phyloP scores from a whole-genome alignment of 768 basidiomycete species.

The Agaricus sinodeliciosus region DNA sequence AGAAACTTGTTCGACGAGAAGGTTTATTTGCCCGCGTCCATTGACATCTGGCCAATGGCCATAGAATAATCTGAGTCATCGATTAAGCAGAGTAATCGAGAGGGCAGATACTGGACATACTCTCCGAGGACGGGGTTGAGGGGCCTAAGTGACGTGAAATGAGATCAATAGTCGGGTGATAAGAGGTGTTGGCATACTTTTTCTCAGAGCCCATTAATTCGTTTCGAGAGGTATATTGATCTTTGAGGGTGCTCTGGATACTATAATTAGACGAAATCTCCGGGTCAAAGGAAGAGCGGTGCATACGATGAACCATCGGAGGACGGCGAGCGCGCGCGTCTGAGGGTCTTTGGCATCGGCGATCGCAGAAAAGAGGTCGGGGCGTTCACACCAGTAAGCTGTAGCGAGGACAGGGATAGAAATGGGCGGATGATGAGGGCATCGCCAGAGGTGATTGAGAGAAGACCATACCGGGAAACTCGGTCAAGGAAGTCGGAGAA shows the following conservation, averaged over 20 bases:
- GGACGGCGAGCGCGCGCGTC: slow-evolving; percentile 63
- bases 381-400: slow-evolving; percentile 98
- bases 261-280: neutral
- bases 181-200: slow-evolving; percentile 6
- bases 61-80: slow-evolving; percentile 65
- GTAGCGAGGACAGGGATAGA: neutral
- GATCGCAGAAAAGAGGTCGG: slow-evolving; percentile 83
- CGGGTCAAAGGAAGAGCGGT: slow-evolving; percentile 18
- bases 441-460: slow-evolving; percentile 2
- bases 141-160: slow-evolving; percentile 45
- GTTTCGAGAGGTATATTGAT: slow-evolving; percentile 91
- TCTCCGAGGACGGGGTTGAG: slow-evolving; percentile 95
- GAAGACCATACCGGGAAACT: slow-evolving; percentile 71
- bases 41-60: slow-evolving; percentile 77
- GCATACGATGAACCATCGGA: slow-evolving; percentile 88
- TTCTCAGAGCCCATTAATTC: slow-evolving; percentile 78
- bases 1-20: slow-evolving; percentile 93
- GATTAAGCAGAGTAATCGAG: neutral
- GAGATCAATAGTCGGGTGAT: neutral
- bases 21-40: slow-evolving; percentile 71
- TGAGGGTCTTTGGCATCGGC: slow-evolving; percentile 69
- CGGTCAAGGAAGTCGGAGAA: slow-evolving; percentile 84
- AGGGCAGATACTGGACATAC: slow-evolving; percentile 34
- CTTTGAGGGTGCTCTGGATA: slow-evolving; percentile 79
- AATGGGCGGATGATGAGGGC: neutral